These are phyloP conservation scores for Hypoxylon fuscum DNA, from an alignment of 495 filamentous ascomycete genomes.

Conservation along the genomic window DNA sequence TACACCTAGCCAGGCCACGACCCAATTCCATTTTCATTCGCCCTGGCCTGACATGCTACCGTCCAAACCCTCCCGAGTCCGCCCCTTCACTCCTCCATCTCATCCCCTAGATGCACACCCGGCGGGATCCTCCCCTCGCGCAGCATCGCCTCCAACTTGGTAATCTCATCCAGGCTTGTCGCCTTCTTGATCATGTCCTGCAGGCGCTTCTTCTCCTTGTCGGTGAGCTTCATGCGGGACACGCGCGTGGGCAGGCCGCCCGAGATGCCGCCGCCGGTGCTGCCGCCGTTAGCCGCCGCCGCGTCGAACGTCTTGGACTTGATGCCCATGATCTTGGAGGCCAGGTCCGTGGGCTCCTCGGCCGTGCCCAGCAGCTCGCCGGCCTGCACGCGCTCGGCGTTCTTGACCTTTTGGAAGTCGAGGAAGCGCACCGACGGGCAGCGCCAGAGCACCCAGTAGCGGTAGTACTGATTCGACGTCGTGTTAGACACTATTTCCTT, in stretches of 20 bases:
- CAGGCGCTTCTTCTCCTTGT: constrained; percentile 48
- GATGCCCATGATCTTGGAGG: constrained; percentile 86
- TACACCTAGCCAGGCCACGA: constrained; percentile 9
- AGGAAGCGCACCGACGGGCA: constrained; percentile 87
- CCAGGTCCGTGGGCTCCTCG: constrained; percentile 79
- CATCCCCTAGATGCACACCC: constrained; percentile 63
- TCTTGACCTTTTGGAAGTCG: constrained; percentile 91
- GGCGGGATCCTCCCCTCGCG: constrained; percentile 85
- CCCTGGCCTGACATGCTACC: neutral
- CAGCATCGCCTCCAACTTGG: constrained; percentile 81
- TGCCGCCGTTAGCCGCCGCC: constrained; percentile 50
- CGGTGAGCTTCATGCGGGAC: constrained; percentile 65
- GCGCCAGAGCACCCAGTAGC: constrained; percentile 89
- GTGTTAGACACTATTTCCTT: neutral
- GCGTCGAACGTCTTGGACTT: constrained; percentile 86
- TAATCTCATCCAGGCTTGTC: constrained; percentile 85
- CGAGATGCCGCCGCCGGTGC: constrained; percentile 49
- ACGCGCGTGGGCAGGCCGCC: constrained; percentile 65
- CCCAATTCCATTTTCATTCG: neutral
- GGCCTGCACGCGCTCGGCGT: constrained; percentile 79
- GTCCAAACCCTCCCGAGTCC: neutral
- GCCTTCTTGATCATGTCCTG: constrained; percentile 80
- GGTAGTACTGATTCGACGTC: constrained; percentile 83
- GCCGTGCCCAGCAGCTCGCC: constrained; percentile 82
- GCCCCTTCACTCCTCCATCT: constrained; percentile 62